These are phyloP conservation scores for Favolaschia claudopus DNA, from an alignment of 768 basidiomycete species.

Conservation along the genomic window DNA sequence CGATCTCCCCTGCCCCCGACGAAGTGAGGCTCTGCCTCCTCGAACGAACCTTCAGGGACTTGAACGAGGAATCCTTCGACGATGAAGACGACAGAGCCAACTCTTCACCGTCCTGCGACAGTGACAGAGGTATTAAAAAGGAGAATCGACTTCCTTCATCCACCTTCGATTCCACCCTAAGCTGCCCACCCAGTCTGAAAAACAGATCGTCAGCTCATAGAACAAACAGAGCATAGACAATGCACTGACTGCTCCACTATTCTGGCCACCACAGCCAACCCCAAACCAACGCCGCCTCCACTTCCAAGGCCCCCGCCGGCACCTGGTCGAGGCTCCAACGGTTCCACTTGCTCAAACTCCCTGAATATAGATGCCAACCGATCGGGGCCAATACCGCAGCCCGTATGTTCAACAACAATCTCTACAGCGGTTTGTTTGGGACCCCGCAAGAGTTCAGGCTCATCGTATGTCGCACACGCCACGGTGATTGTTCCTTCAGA, in stretches of 20 bases:
- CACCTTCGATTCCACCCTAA: slow-evolving; percentile 78
- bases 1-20: slow-evolving; percentile 47
- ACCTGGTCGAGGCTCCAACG: slow-evolving; percentile 45
- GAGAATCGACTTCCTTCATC: slow-evolving; percentile 75
- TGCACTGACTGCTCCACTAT: slow-evolving; percentile 67
- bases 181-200: slow-evolving; percentile 67
- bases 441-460: slow-evolving; percentile 57
- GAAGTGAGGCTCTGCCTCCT: slow-evolving; percentile 37
- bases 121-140: slow-evolving; percentile 69
- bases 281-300: slow-evolving; percentile 65
- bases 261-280: slow-evolving; percentile 81
- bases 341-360: slow-evolving; percentile 81
- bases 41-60: slow-evolving; percentile 30
- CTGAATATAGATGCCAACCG: slow-evolving; percentile 81
- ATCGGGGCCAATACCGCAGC: slow-evolving; percentile 69
- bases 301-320: too few relatives aligned
- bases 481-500: slow-evolving; percentile 65
- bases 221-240: neutral
- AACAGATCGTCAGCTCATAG: too few relatives aligned
- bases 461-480: slow-evolving; percentile 57
- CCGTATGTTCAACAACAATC: slow-evolving; percentile 75
- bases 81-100: slow-evolving; percentile 32
- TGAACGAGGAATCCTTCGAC: slow-evolving; percentile 27
- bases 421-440: slow-evolving; percentile 66
- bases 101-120: slow-evolving; percentile 38